phyloP scores from a whole-genome alignment of 2,329 filamentous ascomycete species.

The Sporothrix humicola region DNA sequence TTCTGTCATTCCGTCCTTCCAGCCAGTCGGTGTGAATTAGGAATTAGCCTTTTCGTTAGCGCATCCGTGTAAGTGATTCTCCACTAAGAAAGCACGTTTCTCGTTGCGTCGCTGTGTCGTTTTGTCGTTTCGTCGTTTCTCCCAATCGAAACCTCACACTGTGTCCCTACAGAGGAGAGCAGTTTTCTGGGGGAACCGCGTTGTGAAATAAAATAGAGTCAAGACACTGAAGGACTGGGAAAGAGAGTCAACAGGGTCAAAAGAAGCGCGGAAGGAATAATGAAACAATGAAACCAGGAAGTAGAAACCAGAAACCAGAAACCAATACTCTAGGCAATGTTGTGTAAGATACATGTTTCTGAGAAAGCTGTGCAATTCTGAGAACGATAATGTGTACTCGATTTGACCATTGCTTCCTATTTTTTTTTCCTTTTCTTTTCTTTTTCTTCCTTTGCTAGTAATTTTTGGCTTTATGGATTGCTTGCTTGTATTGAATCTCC shows the following conservation, averaged over 20 bases:
- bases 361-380: neutral
- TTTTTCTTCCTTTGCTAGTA: neutral
- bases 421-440: neutral
- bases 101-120: no score
- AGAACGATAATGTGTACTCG: neutral
- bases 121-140: no score
- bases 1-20: no score
- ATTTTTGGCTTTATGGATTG: neutral
- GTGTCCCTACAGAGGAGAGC: neutral
- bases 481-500: neutral
- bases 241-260: neutral
- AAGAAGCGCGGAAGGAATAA: neutral
- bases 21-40: neutral
- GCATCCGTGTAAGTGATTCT: neutral
- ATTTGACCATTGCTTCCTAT: neutral
- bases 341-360: no score
- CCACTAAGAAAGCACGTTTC: no score
- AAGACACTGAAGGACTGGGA: no score
- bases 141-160: neutral
- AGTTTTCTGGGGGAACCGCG: no score
- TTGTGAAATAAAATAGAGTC: no score
- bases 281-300: neutral
- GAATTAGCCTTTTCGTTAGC: slow-evolving; percentile 2
- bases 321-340: slow-evolving; percentile 1
- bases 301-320: neutral